Base-by-base conservation (phyloP, 352 stramenopile genomes). In the Peronosclerospora sorghi region DNA sequence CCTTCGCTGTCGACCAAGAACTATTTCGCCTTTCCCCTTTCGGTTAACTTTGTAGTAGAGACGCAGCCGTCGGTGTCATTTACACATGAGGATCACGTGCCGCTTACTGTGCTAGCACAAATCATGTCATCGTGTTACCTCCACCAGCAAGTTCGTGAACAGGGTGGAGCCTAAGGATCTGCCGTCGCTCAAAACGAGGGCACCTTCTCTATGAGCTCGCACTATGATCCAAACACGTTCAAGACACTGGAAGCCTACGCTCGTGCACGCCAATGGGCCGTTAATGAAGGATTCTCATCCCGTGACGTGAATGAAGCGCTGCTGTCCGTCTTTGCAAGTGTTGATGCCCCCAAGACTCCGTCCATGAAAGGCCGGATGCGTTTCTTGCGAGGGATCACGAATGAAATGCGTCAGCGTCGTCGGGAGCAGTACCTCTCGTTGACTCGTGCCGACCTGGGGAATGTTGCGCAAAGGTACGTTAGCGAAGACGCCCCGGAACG, bases 81-180 rank as follows among this genome's bases (percentile, higher is more conserved):
- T 48, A 57, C 73, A 6, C 73, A 91, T 46, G 27, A 58, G 2
- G 76, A 91, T 51, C 76, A 91, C 46, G 73, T 87, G 35, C 63
- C 76, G 19, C 59, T 91, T 15, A 78, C 59, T 8, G 73, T 91
- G 35, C 56, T 91, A 13, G 61, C 75, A 19, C 75, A 88, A 60
- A 84, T 91, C 21, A 83, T 88, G 62, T 87, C 76, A 41, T 89
- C 79, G 35, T 91, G 79, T 56, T 85, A 70, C 24, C 30, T 91
- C 38, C 79, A 91, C 34, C 79, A 89, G 48, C 71, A 81, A 41
- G 79, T 91, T 37, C 73, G 79, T 28, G 79, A 91, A 30, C 64
- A 86, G 27, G 79, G 79, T 17, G 79, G 79, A 35, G 79, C 79
- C 2, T 91, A 91, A 53, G 79, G 79, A 40, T 79, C 68, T 30